Base-by-base conservation (phyloP, 805 yeast genomes). In the Wickerhamiella musiphila region DNA sequence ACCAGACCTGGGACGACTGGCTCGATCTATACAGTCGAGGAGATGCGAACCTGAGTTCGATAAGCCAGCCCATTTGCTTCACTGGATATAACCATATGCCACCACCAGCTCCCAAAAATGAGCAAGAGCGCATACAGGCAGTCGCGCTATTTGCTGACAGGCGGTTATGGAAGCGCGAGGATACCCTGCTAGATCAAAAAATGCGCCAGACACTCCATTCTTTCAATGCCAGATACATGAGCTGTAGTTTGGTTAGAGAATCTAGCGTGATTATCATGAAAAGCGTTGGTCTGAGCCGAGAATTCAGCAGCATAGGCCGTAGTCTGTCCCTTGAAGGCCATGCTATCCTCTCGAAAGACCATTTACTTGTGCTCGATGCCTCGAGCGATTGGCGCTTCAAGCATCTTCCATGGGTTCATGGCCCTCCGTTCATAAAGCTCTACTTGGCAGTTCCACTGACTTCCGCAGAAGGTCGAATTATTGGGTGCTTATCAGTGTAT, bases 341-440 rank as follows among this genome's bases (percentile, higher is more conserved):
- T 52, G 60, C 82, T 0, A 60, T 78, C 2, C 52, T 78, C 22
- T 73, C 83, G 0, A 49, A 57, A 5, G 70, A 61, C 2, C 60
- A 63, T 38, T 66, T 78, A 33, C 55, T 70, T 3, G 41, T 78
- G 6, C 47, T 61, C 4, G 78, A 77, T 48, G 72, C 83, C 2
- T 49, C 69, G 4, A 54, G 55, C 22, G 92, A 78, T 46, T 78
- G 92, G 90, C 58, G 92, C 47, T 65, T 73, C 4, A 44, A 52
- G 12, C 53, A 57, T 25, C 73, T 70, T 43, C 86, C 86, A 0
- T 56, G 75, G 29, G 78, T 78, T 1, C 65, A 60, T 14, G 72
- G 73, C 0, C 56, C 61, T 1, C 83, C 86, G 0, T 53, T 54
- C 35, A 66, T 77, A 32, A 59, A 53, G 35, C 73, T 73, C 44